Evolutionary conservation across 441 rosid species (phyloP), one percentile per base, ranked within the genome.

Genomic region (Populus hybrid): DNA sequence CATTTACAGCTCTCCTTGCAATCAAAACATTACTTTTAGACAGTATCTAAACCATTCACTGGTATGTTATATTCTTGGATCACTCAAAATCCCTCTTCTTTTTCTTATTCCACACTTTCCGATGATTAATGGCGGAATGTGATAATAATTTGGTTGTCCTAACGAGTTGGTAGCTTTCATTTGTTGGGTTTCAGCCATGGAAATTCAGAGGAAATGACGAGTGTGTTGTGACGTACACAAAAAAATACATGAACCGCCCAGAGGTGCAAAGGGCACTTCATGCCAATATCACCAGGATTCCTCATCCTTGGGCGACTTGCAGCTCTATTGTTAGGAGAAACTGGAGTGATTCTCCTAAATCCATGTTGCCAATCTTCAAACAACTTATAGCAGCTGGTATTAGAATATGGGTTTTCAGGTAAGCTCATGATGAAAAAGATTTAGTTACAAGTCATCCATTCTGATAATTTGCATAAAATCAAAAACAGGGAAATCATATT

Each of bases 341-440:
- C 35, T 94, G 98, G 98, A 86, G 42, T 30, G 95, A 92, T 79
- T 89, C 91, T n/a, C 88, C 85, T 35, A 79, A 67, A 75, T 89
- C 97, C 16, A 82, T 94, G 88, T 69, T 94, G 38, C 93, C 97
- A 0, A 82, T 78, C 35, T 91, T 91, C 89, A 88, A 86, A 84
- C 84, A 90, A 74, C 88, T 94, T 3, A 84, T 87, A 24, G 85
- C 87, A 34, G 91, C 93, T 11, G 93, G 92, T 14, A 79, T 89
- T 2, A 87, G 91, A 79, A 89, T 93, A 26, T 94, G 98, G 95
- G 84, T 94, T 40, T 94, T 84, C 89, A 94, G 98, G 98, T 91
- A 85, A 66, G 35, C 9, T 3, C 26, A 7, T 9, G 16, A 16
- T 28, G 3, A 72, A 23, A 8, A 71, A 71, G 50, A 63, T 4